Conservation (phyloP, 2,329 filamentous ascomycete genomes). For the Colletotrichum viniferum region DNA sequence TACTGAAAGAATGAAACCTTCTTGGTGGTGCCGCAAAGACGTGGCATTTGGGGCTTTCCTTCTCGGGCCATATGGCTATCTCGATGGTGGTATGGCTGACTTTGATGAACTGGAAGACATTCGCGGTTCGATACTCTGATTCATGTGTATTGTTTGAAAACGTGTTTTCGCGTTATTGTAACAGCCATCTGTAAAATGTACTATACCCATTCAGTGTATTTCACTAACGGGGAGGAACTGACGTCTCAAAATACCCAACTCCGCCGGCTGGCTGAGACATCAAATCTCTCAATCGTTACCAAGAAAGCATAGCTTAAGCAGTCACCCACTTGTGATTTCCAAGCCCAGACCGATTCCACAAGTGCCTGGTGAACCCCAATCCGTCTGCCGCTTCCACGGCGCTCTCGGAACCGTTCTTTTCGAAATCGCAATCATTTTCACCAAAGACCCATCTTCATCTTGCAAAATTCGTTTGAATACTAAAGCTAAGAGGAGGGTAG, state of each 20-base stretch:
- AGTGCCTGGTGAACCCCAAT: neutral
- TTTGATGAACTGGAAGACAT: rapidly evolving
- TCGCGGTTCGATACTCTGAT: rapidly evolving
- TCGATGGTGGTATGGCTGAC: neutral
- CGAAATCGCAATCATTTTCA: rapidly evolving
- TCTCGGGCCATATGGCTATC: rapidly evolving
- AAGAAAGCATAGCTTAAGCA: neutral
- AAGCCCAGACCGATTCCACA: neutral
- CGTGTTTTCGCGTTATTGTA: too few relatives aligned
- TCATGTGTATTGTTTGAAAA: neutral
- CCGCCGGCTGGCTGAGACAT: rapidly evolving
- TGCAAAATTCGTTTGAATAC: too few relatives aligned
- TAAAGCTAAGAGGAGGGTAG: rapidly evolving
- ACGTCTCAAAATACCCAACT: rapidly evolving
- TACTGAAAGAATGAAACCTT: too few relatives aligned
- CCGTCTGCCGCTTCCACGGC: neutral
- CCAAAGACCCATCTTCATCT: rapidly evolving
- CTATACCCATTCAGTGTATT: too few relatives aligned
- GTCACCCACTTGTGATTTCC: rapidly evolving
- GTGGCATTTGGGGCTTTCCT: neutral
- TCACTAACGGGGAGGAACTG: neutral
- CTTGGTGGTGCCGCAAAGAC: neutral
- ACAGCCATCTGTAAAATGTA: too few relatives aligned
- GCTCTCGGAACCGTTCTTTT: neutral
- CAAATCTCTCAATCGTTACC: rapidly evolving